A percentile compares a stretch with the other conserved stretches of the same genome.
These are phyloP conservation scores for Uronychia setigera DNA, from an alignment of 73 alveolate species.

Conservation along the genomic window DNA sequence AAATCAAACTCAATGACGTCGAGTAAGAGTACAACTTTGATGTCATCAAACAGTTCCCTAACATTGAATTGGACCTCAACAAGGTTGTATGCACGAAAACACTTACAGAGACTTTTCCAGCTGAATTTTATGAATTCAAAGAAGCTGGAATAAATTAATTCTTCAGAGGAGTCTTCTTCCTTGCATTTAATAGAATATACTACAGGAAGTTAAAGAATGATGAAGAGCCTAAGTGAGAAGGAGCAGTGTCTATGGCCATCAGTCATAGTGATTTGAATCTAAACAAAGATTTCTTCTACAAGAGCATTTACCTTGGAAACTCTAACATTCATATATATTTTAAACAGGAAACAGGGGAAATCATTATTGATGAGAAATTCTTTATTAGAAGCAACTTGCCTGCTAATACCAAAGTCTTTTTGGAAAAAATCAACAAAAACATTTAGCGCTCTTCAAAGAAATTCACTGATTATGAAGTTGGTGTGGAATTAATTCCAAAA, in stretches of 20 bases:
- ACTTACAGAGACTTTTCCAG: background rate
- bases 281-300: background rate
- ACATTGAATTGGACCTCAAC: background rate
- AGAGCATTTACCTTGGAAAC: background rate
- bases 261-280: too few relatives aligned
- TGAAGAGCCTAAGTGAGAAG: background rate
- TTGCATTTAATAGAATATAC: background rate
- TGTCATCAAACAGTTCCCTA: background rate
- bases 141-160: background rate
- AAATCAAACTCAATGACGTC: background rate
- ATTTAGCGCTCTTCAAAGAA: background rate
- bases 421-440: too few relatives aligned
- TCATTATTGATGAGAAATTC: background rate
- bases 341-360: background rate
- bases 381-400: background rate
- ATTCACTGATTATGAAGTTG: background rate
- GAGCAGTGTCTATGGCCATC: too few relatives aligned
- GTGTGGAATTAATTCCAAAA: background rate
- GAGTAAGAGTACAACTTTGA: background rate
- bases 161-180: background rate
- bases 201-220: background rate
- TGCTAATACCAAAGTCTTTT: background rate
- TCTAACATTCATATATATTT: background rate
- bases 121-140: background rate
- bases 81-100: background rate